Base-by-base conservation (phyloP, 805 yeast species). In the Tetrapisispora iriomotensis region DNA sequence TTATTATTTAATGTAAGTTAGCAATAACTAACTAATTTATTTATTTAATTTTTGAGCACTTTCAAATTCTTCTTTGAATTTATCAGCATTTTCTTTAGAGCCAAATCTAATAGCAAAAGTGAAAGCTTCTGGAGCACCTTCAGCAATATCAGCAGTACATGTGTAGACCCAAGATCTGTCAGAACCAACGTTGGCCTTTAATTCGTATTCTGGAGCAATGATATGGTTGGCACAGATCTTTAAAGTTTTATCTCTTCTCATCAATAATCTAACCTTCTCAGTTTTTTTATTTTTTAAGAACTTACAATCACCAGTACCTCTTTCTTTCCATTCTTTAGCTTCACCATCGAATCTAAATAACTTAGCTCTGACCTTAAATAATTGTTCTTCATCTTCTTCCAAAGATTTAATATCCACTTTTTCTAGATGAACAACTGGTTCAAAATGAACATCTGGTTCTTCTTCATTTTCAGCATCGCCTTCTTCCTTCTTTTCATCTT, bases 161-260 rank as follows among this genome's bases (percentile, higher is more conserved):
- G 78, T 76, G 70, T 92, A 92, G 48, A 92, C 97, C 98, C 98
- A 92, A 26, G 96, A 86, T 72, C 96, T 82, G 64, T 92, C 98
- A 44, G 92, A 80, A 37, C 98, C 97, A 49, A 92, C 88, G 61
- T 92, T 92, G 55, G 96, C 86, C 61, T 77, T 83, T 63, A 92
- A 76, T 50, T 67, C 75, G 67, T 82, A 85, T 51, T 82, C 94
- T 45, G 90, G 78, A 34, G 83, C 67, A 61, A 85, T 77, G 67
- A 77, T 77, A 67, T 92, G 98, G 72, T 92, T 92, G 54, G 98
- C 98, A 67, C 98, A 92, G 58, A 92, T 82, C 74, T 92, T 92
- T 61, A 92, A 75, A 40, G 97, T 92, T 74, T 90, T 90, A 71
- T 92, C 98, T 72, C 98, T 86, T 77, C 98, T 86, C 98, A 92